These are phyloP conservation scores for Colletotrichum eleusines DNA, from an alignment of 2,329 filamentous ascomycete species.

Conservation along the genomic window DNA sequence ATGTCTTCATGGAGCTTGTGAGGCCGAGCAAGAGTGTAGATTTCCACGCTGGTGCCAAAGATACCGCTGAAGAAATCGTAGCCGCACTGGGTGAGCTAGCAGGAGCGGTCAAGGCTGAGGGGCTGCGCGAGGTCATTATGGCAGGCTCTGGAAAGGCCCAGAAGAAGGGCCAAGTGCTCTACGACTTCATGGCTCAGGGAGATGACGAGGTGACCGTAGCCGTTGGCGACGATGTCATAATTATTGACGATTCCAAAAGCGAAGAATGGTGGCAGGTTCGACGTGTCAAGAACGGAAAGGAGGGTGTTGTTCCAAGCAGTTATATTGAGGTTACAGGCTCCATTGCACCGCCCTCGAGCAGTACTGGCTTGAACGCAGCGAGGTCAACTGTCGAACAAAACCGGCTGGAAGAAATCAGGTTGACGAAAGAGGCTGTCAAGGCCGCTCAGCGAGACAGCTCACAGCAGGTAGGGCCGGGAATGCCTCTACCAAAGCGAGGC, in stretches of 20 bases:
- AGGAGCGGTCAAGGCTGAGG: constrained; percentile 85
- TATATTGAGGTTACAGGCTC: constrained; percentile 91
- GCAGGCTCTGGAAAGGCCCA: constrained; percentile 77
- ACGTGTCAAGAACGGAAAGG: constrained; percentile 89
- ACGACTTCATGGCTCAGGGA: constrained; percentile 96
- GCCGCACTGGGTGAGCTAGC: constrained; percentile 88
- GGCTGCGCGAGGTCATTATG: constrained; percentile 85
- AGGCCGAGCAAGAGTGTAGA: constrained; percentile 94
- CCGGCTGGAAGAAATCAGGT: constrained; percentile 81
- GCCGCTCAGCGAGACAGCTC: constrained; percentile 65
- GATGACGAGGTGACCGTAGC: constrained; percentile 96
- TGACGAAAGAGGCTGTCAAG: constrained; percentile 84
- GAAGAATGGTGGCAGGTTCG: constrained; percentile 99
- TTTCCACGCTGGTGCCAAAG: constrained; percentile 96
- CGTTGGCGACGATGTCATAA: constrained; percentile 88
- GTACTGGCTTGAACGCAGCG: constrained; percentile 63
- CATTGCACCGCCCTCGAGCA: constrained; percentile 63
- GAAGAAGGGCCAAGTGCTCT: constrained; percentile 88
- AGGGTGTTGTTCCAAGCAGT: constrained; percentile 96
- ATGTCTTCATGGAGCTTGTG: constrained; percentile 94
- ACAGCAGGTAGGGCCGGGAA: constrained; percentile 79
- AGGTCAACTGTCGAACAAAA: constrained; percentile 82
- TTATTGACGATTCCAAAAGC: constrained; percentile 90
- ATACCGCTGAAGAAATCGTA: constrained; percentile 95
- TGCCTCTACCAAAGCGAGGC: constrained; percentile 80